Base-by-base conservation (phyloP, 495 filamentous ascomycete species). In the Annulohypoxylon maeteangense region DNA sequence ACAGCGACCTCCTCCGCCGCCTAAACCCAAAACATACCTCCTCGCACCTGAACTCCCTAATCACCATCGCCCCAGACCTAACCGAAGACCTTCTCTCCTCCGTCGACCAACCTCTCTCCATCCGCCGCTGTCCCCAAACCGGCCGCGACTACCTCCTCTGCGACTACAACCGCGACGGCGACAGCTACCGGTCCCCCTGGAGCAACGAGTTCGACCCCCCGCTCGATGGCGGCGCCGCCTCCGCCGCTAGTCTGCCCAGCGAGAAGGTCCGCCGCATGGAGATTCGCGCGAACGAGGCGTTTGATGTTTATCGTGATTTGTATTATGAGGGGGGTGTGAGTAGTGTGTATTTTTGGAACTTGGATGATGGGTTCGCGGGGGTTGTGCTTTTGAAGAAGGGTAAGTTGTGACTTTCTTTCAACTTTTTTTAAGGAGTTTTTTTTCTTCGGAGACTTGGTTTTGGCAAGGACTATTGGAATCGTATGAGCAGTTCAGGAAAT, bases 81-180 rank as follows among this genome's bases (percentile, higher is more conserved):
- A 95, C 94, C 68, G 95, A 99, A 88, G 95, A 99, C 77, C 92
- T 99, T 27, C 93, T 99, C 66, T 93, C 94, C 67, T 97, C 94
- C 34, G 94, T 98, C 68, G 95, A 99, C 81, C 93, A 97, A 78
- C 96, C 96, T 50, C 90, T 99, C 22, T 89, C 92, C 54, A 86
- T 95, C 50, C 90, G 90, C 65, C 91, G 91, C 67, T 98, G 95
- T 85, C 84, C 86, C 61, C 92, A 94, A 80, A 93, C 92, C 61
- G 93, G 92, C 68, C 91, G 94, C 59, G 95, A 98, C 83, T 99
- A 97, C 83, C 89, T 99, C 42, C 92, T 97, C 68, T 99, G 95
- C 85, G 95, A 99, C 86, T 99, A 98, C 85, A 99, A 99, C 86
- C 93, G 95, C 57, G 95, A 99, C 81, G 96, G 96, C 57, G 95